Evolutionary conservation across 495 filamentous ascomycete genomes (phyloP).

Genomic region (Beverwykella pulmonaria): DNA sequence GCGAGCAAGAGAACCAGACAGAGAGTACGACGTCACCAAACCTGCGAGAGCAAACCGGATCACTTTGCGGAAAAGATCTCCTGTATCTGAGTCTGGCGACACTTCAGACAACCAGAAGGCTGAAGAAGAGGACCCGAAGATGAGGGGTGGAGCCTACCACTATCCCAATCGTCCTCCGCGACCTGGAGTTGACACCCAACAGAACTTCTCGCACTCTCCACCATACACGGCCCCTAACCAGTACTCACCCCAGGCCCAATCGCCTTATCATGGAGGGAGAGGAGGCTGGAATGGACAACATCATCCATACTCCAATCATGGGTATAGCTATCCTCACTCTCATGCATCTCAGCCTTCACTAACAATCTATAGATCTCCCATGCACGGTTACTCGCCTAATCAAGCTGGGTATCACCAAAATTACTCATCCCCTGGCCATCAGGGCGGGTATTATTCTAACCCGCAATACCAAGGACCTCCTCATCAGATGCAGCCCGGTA

Average conservation of each 20-base stretch:
- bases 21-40: conserved; percentile 26
- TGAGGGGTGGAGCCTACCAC: conserved; percentile 35
- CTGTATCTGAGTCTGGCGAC: conserved; percentile 14
- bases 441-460: conserved; percentile 56
- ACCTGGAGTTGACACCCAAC: conserved; percentile 28
- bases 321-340: conserved; percentile 52
- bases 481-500: conserved; percentile 55
- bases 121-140: conserved; percentile 26
- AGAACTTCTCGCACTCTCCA: conserved; percentile 40
- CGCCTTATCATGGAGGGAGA: conserved; percentile 61
- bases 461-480: conserved; percentile 60
- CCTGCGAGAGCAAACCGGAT: conserved; percentile 17
- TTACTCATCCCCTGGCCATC: conserved; percentile 51
- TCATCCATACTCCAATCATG: conserved; percentile 53
- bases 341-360: conserved; percentile 5
- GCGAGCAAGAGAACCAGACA: conserved; percentile 13
- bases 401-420: conserved; percentile 57
- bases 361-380: conserved; percentile 42
- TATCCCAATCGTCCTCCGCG: conserved; percentile 28
- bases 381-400: conserved; percentile 48
- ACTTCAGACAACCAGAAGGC: conserved; percentile 25
- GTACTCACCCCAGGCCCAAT: conserved; percentile 60
- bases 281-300: conserved; percentile 61
- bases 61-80: conserved; percentile 22
- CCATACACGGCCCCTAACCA: conserved; percentile 38